Evolutionary conservation across 306 rosid species (phyloP).

Genomic region (Begonia fuchsioides): DNA sequence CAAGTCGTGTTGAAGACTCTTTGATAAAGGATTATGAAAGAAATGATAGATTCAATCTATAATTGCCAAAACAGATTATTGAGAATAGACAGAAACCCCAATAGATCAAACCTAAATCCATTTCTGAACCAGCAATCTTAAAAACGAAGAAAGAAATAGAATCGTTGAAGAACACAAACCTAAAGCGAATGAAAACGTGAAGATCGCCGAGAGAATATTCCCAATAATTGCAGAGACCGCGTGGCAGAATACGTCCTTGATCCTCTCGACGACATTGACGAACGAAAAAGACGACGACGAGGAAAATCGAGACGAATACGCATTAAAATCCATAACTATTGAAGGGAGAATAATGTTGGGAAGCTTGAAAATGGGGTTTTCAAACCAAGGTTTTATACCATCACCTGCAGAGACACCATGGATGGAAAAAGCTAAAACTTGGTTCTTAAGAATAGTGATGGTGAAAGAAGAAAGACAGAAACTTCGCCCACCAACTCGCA

Average conservation of each 20-base stretch:
- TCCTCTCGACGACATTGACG: slow-evolving; percentile 47
- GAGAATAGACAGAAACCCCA: slow-evolving; percentile 4
- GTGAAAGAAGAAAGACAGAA: slow-evolving; percentile 2
- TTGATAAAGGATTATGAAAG: no score
- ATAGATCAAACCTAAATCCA: background rate
- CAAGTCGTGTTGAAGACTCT: no score
- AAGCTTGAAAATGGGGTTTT: background rate
- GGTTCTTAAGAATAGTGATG: no score
- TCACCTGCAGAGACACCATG: no score
- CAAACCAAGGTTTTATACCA: no score
- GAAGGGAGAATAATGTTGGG: background rate
- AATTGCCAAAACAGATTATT: no score
- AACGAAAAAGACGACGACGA: slow-evolving; percentile 25
- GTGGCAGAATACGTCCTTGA: slow-evolving; percentile 39
- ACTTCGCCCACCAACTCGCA: slow-evolving; percentile 25
- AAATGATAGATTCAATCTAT: no score
- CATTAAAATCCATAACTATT: slow-evolving; percentile 46
- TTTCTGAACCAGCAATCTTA: background rate
- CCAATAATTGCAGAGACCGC: slow-evolving; percentile 72
- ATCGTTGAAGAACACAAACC: slow-evolving; percentile 26
- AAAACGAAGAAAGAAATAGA: background rate
- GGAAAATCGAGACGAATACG: slow-evolving; percentile 44
- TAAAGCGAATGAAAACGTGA: slow-evolving; percentile 91
- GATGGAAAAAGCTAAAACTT: no score
- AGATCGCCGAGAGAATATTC: slow-evolving; percentile 87